Evolutionary conservation across 2,329 filamentous ascomycete species (phyloP), one percentile per base, ranked within the genome.

Genomic region (Trichoderma breve): DNA sequence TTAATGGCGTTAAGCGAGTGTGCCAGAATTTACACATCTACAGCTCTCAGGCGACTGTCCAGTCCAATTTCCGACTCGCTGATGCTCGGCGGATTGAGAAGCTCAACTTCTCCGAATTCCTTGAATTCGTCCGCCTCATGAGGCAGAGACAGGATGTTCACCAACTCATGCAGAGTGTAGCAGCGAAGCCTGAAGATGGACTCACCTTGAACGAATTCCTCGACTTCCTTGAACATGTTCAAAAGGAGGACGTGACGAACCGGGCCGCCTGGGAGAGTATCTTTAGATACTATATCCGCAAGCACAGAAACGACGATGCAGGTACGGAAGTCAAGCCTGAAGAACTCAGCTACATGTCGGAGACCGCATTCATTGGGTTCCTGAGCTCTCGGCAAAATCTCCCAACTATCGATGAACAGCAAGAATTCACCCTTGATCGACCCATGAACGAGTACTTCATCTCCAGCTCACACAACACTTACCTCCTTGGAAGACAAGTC

Each of bases 401-500:
- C 2, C 86, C 92, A 3, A 87, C 94, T 55, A 83, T 87, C 32
- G 87, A 88, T 55, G 86, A 88, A 73, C 87, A 89, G n/a, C 82
- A 87, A 14, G 83, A 89, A 32, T 89, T 90, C 70, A 84, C 84
- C 6, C 89, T 98, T 70, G 90, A 97, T 78, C 90, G 93, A 28
- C 96, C 96, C 0, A 85, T 98, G 80, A 97, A 97, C 79, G 95
- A 98, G 79, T 99, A 99, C 82, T 98, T 94, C 84, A 96, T 99
- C 75, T 98, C 95, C 1, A 98, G 95, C 84, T 98, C 96, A 1
- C 96, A 99, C 86, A 99, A 99, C 82, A 99, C 96, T 0, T 99
- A 99, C 78, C 90, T 99, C 1, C 86, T 97, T 5, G 96, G 96
- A 15, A 91, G 95, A 69, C 96, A 99, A 80, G 91, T 98, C 2